These are phyloP conservation scores for Pisolithus tinctorius DNA, from an alignment of 768 basidiomycete genomes.

Conservation along the genomic window DNA sequence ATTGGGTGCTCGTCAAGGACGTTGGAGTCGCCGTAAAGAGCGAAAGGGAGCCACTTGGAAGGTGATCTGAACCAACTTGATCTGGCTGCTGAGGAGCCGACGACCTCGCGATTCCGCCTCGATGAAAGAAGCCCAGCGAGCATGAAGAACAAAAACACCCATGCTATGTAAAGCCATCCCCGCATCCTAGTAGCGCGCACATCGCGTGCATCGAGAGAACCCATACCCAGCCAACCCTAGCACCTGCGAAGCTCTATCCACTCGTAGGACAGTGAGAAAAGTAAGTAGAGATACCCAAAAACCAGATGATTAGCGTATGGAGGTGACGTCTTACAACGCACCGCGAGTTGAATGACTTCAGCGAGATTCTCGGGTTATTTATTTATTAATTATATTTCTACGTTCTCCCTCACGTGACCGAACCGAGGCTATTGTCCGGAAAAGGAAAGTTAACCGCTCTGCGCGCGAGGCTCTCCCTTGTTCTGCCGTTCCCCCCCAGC, in stretches of 20 bases:
- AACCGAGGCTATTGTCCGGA: not conserved
- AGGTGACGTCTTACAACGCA: no score
- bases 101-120: constrained; percentile 14
- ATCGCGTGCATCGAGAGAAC: constrained; percentile 6
- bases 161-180: constrained; percentile 36
- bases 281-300: no score
- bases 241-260: not conserved
- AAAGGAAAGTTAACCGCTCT: not conserved
- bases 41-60: constrained; percentile 17
- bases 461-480: not conserved
- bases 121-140: constrained; percentile 42
- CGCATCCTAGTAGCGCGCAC: constrained; percentile 7
- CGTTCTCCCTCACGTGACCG: no score
- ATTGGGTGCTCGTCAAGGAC: constrained; percentile 66
- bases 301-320: no score
- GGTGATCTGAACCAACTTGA: constrained; percentile 13
- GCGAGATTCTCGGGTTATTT: no score
- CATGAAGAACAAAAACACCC: constrained; percentile 42
- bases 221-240: constrained; percentile 9
- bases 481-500: not conserved
- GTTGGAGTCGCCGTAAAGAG: not conserved
- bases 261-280: not conserved
- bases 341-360: no score
- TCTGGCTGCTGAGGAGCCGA: not conserved
- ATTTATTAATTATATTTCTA: no score